Evolutionary conservation across 805 yeast genomes (phyloP), one percentile per base, ranked within the genome.

Genomic region (Kazachstania psychrophila): DNA sequence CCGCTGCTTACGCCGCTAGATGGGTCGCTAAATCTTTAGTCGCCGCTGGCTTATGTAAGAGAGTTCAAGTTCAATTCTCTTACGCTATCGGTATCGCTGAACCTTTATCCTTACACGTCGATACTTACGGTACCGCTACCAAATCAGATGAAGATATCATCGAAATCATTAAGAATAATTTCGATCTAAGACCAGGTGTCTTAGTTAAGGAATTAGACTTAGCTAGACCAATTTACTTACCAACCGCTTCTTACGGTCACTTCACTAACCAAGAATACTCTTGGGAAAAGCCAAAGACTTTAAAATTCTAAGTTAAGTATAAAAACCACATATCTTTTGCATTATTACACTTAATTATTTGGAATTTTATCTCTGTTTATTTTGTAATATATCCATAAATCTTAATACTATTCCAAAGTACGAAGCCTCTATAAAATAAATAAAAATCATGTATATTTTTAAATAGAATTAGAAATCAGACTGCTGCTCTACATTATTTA

Each of bases 51-150:
- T 75, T 92, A 58, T 95, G 96, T 58, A 84, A 83, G 72, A 87
- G 99, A 75, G 94, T 88, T 47, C 77, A 92, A 58, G 99, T 92
- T 45, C 98, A 92, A 74, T 87, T 87, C 73, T 89, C 98, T 34
- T 92, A 92, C 69, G 99, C 99, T 64, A 92, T 92, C 65, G 99
- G 99, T 84, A 96, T 92, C 57, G 97, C 99, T 56, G 97, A 92
- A 72, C 99, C 99, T 61, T 79, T 92, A 65, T 86, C 96, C 41
- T 83, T 92, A 68, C 82, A 86, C 68, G 96, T 92, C 56, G 97
- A 92, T 70, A 81, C 96, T 47, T 92, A 92, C 70, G 99, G 98
- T 63, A 92, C 98, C 51, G 88, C 96, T 54, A 77, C 84, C 67
- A 74, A 80, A 74, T 63, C 89, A 40, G 82, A 92, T 49, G 84